Evolutionary conservation across 2,329 filamentous ascomycete species (phyloP).

Genomic region (Fusarium concolor): DNA sequence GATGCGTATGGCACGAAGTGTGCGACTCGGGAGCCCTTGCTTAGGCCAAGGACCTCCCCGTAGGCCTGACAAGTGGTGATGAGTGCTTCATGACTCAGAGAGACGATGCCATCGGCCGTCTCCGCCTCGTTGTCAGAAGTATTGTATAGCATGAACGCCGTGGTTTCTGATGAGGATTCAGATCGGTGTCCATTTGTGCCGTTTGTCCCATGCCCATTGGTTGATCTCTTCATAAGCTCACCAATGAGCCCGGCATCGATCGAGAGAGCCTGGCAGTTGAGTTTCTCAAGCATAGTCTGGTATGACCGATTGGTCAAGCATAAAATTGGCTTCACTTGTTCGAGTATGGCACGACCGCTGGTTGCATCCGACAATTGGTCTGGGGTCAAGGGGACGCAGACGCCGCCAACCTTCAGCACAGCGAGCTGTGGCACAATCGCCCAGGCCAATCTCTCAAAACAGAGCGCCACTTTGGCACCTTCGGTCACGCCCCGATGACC

Average conservation of each 20-base stretch:
- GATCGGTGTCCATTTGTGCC: conserved; percentile 14
- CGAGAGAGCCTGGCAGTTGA: conserved; percentile 10
- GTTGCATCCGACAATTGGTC: conserved; percentile 10
- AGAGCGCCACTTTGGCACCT: conserved; percentile 11
- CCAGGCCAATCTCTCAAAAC: conserved; percentile 2
- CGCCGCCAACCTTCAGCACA: conserved; percentile 12
- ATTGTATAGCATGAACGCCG: conserved; percentile 13
- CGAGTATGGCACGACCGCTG: conserved; percentile 5
- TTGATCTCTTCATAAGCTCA: conserved; percentile 11
- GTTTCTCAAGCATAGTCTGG: conserved; percentile 8
- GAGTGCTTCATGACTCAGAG: conserved; percentile 13
- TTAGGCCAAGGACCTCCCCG: conserved; percentile 10
- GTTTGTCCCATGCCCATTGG: conserved; percentile 5
- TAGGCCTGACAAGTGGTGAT: conserved; percentile 11
- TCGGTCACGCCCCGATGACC: conserved; percentile 6
- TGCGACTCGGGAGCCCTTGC: conserved; percentile 12
- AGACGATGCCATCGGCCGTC: conserved; percentile 9
- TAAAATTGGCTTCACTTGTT: conserved; percentile 15
- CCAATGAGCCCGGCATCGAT: conserved; percentile 10
- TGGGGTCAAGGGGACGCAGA: conserved; percentile 9
- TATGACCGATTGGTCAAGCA: conserved; percentile 10
- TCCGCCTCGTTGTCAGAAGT: conserved; percentile 10
- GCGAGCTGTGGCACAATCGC: conserved; percentile 9
- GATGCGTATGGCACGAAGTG: conserved; percentile 11
- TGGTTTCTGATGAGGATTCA: conserved; percentile 5